Evolutionary conservation across 441 rosid genomes (phyloP), one percentile per base, ranked within the genome.

Genomic region (Cnidoscolus chayamansa): DNA sequence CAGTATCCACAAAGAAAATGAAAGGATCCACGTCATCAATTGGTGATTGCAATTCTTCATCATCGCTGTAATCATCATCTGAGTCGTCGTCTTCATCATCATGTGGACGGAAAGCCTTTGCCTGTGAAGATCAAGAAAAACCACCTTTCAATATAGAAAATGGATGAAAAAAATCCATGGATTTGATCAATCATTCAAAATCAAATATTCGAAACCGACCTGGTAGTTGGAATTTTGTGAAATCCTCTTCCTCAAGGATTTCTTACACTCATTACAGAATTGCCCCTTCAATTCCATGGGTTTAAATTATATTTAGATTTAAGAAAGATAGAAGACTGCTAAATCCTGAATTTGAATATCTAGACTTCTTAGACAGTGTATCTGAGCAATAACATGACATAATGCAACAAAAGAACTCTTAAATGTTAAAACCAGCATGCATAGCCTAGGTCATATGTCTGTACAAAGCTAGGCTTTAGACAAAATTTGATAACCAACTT

Each of bases 1-100:
- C 74, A 25, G 91, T 81, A 68, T 95, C 99, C 73, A 95, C 90
- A 77, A 95, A 95, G 84, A 91, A 80, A 65, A 95, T 78, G 75
- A 95, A 95, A 50, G 99, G 99, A 80, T 95, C 99, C 71, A 93
- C 90, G 74, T 91, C 97, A 76, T 95, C 98, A 57, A 95, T 90
- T 40, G 99, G 98, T 40, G 99, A 91, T 76, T 90, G 95, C 76
- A 94, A 73, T 77, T 94, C 98, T 65, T 92, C 98, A 62, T 95
- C 98, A 10, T 95, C 98, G 37, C 93, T 91, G 68, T 71, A 90
- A 74, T 88, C 93, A 70, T 93, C 97, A 62, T 91, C 96, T 0
- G 91, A 84, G 71, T 93, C 98, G 0, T 95, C 95, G 0, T 93
- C 95, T 0, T 85, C 89, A 0, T 81, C 84, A 53, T 91, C 92